Evolutionary conservation across 345 rosid species (phyloP), one percentile per base, ranked within the genome.

Genomic region (Rhodamnia argentea): DNA sequence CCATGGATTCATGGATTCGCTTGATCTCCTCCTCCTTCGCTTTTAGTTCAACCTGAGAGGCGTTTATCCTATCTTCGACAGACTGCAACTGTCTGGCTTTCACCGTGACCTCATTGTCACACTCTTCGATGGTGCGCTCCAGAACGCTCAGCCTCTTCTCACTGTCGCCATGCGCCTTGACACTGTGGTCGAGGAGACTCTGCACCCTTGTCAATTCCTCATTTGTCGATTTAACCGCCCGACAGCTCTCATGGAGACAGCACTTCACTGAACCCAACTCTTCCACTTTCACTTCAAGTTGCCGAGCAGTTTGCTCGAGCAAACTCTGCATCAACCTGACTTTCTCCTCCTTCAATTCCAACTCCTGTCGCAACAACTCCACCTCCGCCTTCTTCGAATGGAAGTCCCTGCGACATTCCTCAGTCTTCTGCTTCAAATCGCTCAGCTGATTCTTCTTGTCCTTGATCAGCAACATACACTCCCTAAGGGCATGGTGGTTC

Each of bases 181-280:
- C 2, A 51, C 86, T 57, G 26, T 85, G 82, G 60, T 60, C 52
- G 53, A 91, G 32, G 29, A 9, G 9, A 3, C 52, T 51, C 20
- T 75, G 70, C 26, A 89, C 6, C 50, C 42, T 58, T 55, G 32
- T 76, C 87, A 92, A 54, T n/a, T 87, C 85, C 56, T 87, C 55
- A 56, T 82, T 89, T 29, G 83, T 60, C 74, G 74, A n/a, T 60
- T 60, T 27, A 60, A 60, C 74, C 16, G 4, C 6, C 20, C 37
- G 27, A 60, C 37, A 60, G 74, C 37, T 27, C 37, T 60, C 74
- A 27, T 14, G 37, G 6, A 60, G 74, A 13, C 37, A 60, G 13
- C 8, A 37, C 74, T 27, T 60, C 37, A 60, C 74, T 20, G 37
- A 60, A 60, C 37, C 37, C 20, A 60, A 27, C 9, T 60, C 74